Evolutionary conservation across 2,329 filamentous ascomycete genomes (phyloP), one percentile per base, ranked within the genome.

Genomic region (Emericellopsis atlantica): DNA sequence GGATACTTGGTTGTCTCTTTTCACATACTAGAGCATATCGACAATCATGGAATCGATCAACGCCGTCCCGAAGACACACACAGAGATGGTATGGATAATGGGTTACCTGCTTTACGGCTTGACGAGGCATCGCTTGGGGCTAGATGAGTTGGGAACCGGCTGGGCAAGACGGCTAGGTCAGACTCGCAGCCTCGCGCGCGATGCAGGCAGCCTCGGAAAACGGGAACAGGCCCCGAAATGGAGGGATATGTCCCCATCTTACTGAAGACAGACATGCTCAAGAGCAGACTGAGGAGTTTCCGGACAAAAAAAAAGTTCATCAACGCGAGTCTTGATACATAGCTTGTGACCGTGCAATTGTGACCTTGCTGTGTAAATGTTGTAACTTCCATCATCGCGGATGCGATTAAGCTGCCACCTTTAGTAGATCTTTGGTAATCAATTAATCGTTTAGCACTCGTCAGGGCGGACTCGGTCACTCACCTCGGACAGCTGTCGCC

Each of bases 201-300:
- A 7, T 29, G 26, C 26, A 29, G 14, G 22, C 5, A 31, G 24
- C 37, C 37, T 32, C 26, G 24, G 37, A 5, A 33, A 40, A 32
- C n/a, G 29, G 31, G 26, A 40, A 15, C 37, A 22, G 37, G 37
- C 37, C 32, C 32, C 32, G 37, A 21, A 18, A n/a, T 18, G 16
- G 32, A 39, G 23, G 37, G 11, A 39, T 18, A 2, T n/a, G 37
- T 24, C 22, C 26, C 37, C 4, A 24, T 9, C 8, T n/a, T 38
- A 14, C 35, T 23, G n/a, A 32, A 40, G 41, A 40, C 24, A 36
- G 41, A 43, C 48, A 51, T 50, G 48, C 50, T 29, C 26, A 56
- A 46, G 51, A 51, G 57, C 50, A 58, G 56, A 64, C 59, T 62
- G 57, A 64, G 60, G 59, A 62, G 54, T 61, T 58, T 54, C 51